Base-by-base conservation (phyloP, 2,329 filamentous ascomycete species). In the Chaetoscypha palmicola region DNA sequence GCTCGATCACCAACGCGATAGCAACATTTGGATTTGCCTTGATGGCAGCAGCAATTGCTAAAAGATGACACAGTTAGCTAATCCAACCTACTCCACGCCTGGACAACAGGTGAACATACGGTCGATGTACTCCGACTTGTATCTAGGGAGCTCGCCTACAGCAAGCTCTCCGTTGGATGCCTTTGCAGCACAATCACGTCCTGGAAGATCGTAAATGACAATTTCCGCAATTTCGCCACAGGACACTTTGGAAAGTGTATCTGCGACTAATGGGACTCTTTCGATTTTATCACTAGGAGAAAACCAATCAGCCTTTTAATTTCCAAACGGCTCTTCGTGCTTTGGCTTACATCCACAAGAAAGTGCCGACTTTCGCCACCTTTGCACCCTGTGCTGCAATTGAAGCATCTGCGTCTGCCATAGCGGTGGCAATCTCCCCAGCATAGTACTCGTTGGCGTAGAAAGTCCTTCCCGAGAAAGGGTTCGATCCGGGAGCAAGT, bases 151-250 rank as follows among this genome's bases (percentile, higher is more conserved):
- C 42, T 74, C 72, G n/a, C 67, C 66, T 43, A 74, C 61, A 33
- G 68, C 68, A 24, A 77, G 72, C 59, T 78, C 74, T 58, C 75
- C 74, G 55, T 77, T 77, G 53, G 72, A 76, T 10, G 74, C 74
- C 7, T 69, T 67, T 3, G 74, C 74, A 21, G 73, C 68, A 53
- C 75, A 79, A 63, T 78, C 75, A 58, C 75, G 71, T 55, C 76
- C 72, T 10, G 75, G 75, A 2, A 78, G 68, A 58, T 78, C 69
- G 56, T 78, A 78, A 43, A 79, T 68, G 41, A 77, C 74, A 9
- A 57, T 45, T 40, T 53, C 47, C 34, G 77, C 68, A 38, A 69
- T 65, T 4, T 66, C 72, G 9, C 67, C 69, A 46, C 73, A 70
- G 5, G 65, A 59, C 23, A 62, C 69, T 20, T 71, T 64, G n/a